Evolutionary conservation across 148 eudicot genomes (phyloP).

Genomic region (Fagopyrum homotropicum): DNA sequence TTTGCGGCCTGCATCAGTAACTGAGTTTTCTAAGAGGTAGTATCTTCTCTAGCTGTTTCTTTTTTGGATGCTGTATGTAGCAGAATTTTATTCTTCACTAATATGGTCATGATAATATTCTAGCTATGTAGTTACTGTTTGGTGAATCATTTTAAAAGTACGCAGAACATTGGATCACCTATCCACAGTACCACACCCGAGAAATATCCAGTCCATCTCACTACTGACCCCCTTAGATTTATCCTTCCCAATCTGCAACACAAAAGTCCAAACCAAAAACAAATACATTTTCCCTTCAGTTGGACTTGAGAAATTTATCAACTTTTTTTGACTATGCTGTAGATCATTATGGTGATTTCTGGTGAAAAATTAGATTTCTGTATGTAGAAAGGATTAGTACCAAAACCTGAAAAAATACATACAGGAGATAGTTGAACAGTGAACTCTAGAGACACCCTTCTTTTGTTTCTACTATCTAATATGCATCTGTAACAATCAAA

Average conservation of each 20-base stretch:
- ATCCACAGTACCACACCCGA: background rate
- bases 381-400: background rate
- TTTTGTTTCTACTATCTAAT: background rate
- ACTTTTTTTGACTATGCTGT: background rate
- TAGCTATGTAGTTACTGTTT: background rate
- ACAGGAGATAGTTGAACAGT: background rate
- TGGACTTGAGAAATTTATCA: background rate
- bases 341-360: background rate
- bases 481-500: background rate
- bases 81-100: background rate
- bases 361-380: background rate
- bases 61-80: background rate
- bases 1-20: constrained; percentile 62
- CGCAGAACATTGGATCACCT: background rate
- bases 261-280: background rate
- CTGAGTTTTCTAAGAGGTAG: constrained; percentile 76
- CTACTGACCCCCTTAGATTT: background rate
- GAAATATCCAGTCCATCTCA: background rate
- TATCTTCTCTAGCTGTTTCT: constrained; percentile 3
- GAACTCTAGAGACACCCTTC: background rate
- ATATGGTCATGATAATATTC: background rate
- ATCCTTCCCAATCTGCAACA: background rate
- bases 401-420: background rate
- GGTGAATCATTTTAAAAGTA: background rate
- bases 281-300: background rate